Conservation (phyloP, 2,329 filamentous ascomycete genomes). For the Sporothrix luriei region DNA sequence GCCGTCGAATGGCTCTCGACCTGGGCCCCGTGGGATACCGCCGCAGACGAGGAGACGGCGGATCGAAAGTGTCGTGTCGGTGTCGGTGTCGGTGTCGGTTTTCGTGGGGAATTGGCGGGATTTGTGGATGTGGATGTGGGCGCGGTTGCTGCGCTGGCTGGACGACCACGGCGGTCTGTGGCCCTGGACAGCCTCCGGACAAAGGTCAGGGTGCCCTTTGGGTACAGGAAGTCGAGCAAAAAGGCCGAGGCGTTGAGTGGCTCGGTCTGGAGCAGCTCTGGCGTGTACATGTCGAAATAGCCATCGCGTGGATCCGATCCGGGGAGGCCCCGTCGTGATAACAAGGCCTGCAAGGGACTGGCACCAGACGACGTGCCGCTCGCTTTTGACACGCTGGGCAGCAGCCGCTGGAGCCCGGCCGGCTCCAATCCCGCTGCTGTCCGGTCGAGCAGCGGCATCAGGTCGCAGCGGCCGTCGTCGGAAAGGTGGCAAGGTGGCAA, state of each 20-base stretch:
- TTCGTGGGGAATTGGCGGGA: background rate
- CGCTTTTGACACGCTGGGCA: constrained; percentile 46
- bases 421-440: constrained; percentile 60
- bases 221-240: constrained; percentile 61
- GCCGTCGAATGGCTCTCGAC: background rate
- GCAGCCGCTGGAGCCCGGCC: constrained; percentile 57
- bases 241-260: constrained; percentile 52
- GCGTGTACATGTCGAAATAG: constrained; percentile 38
- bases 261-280: constrained; percentile 38
- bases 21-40: background rate
- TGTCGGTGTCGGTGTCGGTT: background rate
- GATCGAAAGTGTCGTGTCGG: background rate
- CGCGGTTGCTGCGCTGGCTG: background rate
- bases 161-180: constrained; percentile 10
- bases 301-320: constrained; percentile 48
- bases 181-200: constrained; percentile 44
- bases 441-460: constrained; percentile 60
- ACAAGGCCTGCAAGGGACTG: constrained; percentile 54
- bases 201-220: constrained; percentile 49
- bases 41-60: background rate
- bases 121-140: background rate
- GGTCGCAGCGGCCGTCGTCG: background rate
- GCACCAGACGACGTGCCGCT: constrained; percentile 47
- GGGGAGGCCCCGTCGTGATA: constrained; percentile 59
- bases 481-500: background rate